Base-by-base conservation (phyloP, 2,329 filamentous ascomycete species). In the Penicillium janthinellum region DNA sequence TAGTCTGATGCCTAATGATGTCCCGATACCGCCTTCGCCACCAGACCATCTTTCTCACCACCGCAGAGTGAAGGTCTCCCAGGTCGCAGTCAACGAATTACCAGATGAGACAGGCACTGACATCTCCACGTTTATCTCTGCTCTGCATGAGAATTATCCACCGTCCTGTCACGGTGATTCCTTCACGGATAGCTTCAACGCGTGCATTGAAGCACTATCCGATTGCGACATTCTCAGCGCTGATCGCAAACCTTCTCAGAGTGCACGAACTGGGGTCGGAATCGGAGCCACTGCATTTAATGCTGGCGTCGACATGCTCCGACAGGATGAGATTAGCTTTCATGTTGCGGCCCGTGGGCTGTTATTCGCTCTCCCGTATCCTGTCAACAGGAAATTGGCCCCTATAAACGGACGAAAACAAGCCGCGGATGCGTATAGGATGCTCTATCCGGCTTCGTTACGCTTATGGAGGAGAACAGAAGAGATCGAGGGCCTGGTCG, bases 91-190 rank as follows among this genome's bases (percentile, higher is more conserved):
- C 6, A 89, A 96, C 64, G 83, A 85, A 1, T 82, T 99, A n/a
- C 89, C 96, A 25, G 91, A 96, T 69, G 94, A 97, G 78, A 92
- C 90, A 0, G 95, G 95, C 1, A 96, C 95, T 0, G 95, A 99
- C 70, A 91, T 89, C 0, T 87, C 90, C 58, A 97, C 93, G 0
- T 97, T 97, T 70, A 86, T 96, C 51, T 90, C 92, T 4, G 91
- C 92, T 3, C 79, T 98, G 0, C 94, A 98, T 72, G 95, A 99
- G 71, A 99, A 99, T 71, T 98, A 96, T 67, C 83, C 89, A 1
- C 81, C 92, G 0, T 98, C 95, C 0, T 98, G 94, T 74, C 78
- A 80, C 28, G 80, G 84, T 2, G 75, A 84, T 22, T 86, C 84
- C 0, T 88, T 92, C 1, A 83, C 93, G 34, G 91, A 95, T 67